Base-by-base conservation (phyloP, 331 rosid species). In the Acacia concinna region DNA sequence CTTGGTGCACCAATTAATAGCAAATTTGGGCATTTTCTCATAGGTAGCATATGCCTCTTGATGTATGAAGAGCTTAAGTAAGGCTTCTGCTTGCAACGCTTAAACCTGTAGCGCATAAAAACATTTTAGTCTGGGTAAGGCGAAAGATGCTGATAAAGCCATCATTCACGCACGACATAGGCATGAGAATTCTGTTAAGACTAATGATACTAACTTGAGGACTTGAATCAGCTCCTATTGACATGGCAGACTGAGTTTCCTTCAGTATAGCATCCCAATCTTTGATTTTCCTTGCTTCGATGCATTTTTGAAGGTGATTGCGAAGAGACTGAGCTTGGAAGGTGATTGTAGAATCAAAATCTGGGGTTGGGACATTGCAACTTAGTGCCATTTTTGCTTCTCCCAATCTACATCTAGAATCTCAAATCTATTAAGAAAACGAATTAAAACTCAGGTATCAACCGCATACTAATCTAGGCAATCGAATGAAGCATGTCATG, bases 1-100 rank as follows among this genome's bases (percentile, higher is more conserved):
- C 72, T 91, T 86, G 31, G 84, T 83, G 73, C 90, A 85, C 81
- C 84, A 81, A 68, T 85, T 88, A 71, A 75, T 82, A 68, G 85
- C 70, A 59, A 91, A 87, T 83, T 83, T 87, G 8, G 91, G 94
- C 84, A 89, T 86, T 70, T 84, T 86, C 66, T 86, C 89, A 68
- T 85, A 88, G 73, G 83, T 80, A 17, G 69, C 63, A 86, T 83
- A 79, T 38, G 98, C 99, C 80, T 95, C 96, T 69, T 91, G 83
- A 69, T 91, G 90, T 82, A 97, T 91, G 30, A 62, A 57, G n/a
- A 93, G 93, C 76, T 78, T 91, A 87, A 93, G 41, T 49, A 91
- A 86, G 65, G 98, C 98, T 89, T 95, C 99, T 7, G 91, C 87
- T 89, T 91, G 98, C 65, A 90, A 81, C 66, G 97, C 96, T 83